Evolutionary conservation across 208 protist species (phyloP).

Genomic region (Crithidia bombi): DNA sequence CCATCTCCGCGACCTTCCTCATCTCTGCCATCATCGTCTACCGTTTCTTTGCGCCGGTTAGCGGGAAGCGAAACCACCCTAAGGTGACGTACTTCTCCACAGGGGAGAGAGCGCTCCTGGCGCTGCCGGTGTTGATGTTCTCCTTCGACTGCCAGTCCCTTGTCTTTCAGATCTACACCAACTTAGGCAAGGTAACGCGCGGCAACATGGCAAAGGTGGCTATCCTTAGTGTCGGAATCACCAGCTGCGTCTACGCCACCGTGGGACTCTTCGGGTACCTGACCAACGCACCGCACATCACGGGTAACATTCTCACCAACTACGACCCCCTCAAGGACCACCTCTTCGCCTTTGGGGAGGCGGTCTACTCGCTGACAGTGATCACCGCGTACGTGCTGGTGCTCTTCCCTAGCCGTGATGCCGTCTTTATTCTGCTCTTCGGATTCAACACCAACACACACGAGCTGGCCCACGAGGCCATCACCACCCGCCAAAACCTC

Average conservation of each 20-base stretch:
- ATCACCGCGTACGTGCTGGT: constrained; percentile 73
- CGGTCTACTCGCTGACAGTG: constrained; percentile 68
- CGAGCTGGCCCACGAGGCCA: constrained; percentile 36
- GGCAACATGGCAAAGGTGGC: constrained; percentile 64
- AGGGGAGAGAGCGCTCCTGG: constrained; percentile 45
- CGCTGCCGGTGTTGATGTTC: constrained; percentile 83
- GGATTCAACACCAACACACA: constrained; percentile 62
- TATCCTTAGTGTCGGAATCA: constrained; percentile 48
- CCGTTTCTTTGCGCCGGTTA: constrained; percentile 58
- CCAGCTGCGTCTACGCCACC: constrained; percentile 49
- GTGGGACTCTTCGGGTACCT: constrained; percentile 84
- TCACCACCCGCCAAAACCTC: constrained; percentile 55
- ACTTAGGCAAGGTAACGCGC: constrained; percentile 56
- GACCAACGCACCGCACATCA: constrained; percentile 50
- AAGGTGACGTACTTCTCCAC: constrained; percentile 35
- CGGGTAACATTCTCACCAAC: constrained; percentile 79
- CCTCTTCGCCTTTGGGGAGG: constrained; percentile 69
- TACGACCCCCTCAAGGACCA: constrained; percentile 65
- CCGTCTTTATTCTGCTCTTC: constrained; percentile 80
- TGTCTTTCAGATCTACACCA: constrained; percentile 77
- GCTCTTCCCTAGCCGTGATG: constrained; percentile 77
- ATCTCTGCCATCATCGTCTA: constrained; percentile 70
- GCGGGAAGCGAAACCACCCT: constrained; percentile 18
- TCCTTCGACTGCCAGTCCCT: constrained; percentile 86
- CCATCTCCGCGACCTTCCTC: constrained; percentile 64